Conservation (phyloP, 257 asterid genomes). For the Solanum arcanum region DNA sequence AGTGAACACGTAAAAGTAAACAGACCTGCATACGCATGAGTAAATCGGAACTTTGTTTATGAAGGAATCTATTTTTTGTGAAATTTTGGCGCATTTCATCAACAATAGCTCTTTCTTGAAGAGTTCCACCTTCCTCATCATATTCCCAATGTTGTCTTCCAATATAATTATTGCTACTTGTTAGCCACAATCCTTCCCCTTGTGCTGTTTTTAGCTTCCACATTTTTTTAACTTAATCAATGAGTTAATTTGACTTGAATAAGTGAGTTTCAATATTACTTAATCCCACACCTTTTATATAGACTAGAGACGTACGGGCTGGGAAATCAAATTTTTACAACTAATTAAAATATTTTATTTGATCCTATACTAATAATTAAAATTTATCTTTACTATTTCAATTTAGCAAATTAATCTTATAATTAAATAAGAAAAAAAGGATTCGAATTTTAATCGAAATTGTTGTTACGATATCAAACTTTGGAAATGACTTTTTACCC, state of each 20-base stretch:
- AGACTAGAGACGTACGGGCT: not conserved
- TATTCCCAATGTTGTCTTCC: constrained; percentile 39
- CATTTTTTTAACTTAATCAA: constrained; percentile 8
- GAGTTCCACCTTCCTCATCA: constrained; percentile 22
- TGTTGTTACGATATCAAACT: too few relatives aligned
- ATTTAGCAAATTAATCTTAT: not conserved
- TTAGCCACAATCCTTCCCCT: constrained; percentile 20
- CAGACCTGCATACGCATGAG: constrained; percentile 34
- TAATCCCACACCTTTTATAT: not conserved
- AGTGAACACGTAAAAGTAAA: not conserved
- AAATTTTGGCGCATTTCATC: constrained; percentile 18
- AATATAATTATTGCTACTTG: constrained; percentile 15
- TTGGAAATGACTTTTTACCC: too few relatives aligned
- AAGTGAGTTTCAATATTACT: not conserved
- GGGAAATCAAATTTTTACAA: not conserved
- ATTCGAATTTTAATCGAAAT: too few relatives aligned
- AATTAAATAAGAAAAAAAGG: not conserved
- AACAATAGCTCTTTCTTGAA: constrained; percentile 16
- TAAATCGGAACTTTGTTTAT: constrained; percentile 34
- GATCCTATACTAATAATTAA: not conserved
- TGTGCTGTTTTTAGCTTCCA: constrained; percentile 39
- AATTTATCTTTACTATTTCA: not conserved
- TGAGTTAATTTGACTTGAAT: not conserved
- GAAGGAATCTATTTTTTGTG: constrained; percentile 12
- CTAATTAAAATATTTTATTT: not conserved